Evolutionary conservation across 2,329 filamentous ascomycete species (phyloP).

Genomic region (Exophiala xenobiotica): DNA sequence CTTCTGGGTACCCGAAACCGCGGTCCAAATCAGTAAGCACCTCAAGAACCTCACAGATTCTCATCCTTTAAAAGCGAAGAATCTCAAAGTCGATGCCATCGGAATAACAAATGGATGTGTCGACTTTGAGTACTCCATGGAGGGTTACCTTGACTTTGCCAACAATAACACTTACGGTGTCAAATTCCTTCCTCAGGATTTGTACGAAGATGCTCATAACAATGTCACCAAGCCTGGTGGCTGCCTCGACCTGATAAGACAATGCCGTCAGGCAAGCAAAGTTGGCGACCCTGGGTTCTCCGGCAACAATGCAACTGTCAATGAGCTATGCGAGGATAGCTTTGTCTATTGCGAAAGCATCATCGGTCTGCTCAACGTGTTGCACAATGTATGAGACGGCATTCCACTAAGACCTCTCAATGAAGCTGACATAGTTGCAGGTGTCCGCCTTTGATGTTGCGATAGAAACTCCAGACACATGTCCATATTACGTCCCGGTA

Average conservation of each 20-base stretch:
- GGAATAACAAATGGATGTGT: constrained; percentile 59
- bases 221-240: constrained; percentile 49
- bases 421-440: too few species aligned
- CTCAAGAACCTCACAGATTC: constrained; percentile 11
- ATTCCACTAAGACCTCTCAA: too few species aligned
- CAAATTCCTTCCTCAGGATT: constrained; percentile 47
- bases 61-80: constrained; percentile 12
- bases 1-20: constrained; percentile 43
- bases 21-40: constrained; percentile 33
- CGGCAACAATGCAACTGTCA: constrained; percentile 47
- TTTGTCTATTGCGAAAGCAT: constrained; percentile 44
- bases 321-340: constrained; percentile 46
- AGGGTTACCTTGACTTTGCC: constrained; percentile 52
- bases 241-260: constrained; percentile 54
- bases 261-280: constrained; percentile 50
- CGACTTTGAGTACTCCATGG: constrained; percentile 50
- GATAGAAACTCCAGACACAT: constrained; percentile 52
- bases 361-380: constrained; percentile 45
- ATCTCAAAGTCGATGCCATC: constrained; percentile 47
- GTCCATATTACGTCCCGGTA: constrained; percentile 51
- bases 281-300: constrained; percentile 52
- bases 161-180: constrained; percentile 62
- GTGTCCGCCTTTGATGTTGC: constrained; percentile 56
- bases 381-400: constrained; percentile 9
- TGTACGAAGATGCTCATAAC: constrained; percentile 48